These are phyloP conservation scores for Lodderomyces jiufengensis DNA, from an alignment of 1,139 yeast genomes.

Conservation along the genomic window DNA sequence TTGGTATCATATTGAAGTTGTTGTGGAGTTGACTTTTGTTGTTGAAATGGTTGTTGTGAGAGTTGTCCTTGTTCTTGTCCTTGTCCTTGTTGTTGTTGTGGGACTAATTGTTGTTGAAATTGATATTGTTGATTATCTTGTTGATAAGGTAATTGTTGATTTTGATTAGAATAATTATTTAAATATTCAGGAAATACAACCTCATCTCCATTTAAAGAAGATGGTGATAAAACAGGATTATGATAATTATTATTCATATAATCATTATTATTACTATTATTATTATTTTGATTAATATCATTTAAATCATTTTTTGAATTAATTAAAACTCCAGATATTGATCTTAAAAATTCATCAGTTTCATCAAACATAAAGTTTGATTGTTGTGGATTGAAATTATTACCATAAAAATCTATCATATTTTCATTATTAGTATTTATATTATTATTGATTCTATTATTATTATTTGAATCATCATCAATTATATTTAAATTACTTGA, in stretches of 20 bases:
- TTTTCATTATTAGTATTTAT: not conserved
- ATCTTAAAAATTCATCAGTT: slow-evolving; percentile 33
- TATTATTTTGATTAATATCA: not conserved
- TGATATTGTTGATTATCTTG: slow-evolving; percentile 1
- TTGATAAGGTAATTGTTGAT: not conserved
- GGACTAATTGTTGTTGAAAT: not conserved
- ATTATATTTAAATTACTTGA: no score
- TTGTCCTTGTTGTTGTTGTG: slow-evolving; percentile 3
- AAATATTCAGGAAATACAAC: slow-evolving; percentile 4
- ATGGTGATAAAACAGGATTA: slow-evolving; percentile 10
- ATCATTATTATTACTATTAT: not conserved
- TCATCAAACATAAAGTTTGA: slow-evolving; percentile 29
- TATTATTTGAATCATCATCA: not conserved
- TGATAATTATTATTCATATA: slow-evolving; percentile 4
- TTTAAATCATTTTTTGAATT: not conserved
- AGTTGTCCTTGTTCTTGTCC: slow-evolving; percentile 2
- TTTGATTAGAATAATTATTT: slow-evolving; percentile 3
- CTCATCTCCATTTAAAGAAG: slow-evolving; percentile 13
- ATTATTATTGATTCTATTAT: not conserved
- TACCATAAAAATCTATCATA: slow-evolving; percentile 1
- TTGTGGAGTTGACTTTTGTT: slow-evolving; percentile 3
- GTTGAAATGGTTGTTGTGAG: slow-evolving; percentile 2
- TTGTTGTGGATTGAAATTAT: slow-evolving; percentile 2
- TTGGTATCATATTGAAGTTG: slow-evolving; percentile 7
- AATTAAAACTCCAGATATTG: slow-evolving; percentile 25